Percentiles rank a stretch among this genome's conserved stretches.
Conservation (phyloP, 371 early-diverging fungal genomes). For the Mortierella sp. region DNA sequence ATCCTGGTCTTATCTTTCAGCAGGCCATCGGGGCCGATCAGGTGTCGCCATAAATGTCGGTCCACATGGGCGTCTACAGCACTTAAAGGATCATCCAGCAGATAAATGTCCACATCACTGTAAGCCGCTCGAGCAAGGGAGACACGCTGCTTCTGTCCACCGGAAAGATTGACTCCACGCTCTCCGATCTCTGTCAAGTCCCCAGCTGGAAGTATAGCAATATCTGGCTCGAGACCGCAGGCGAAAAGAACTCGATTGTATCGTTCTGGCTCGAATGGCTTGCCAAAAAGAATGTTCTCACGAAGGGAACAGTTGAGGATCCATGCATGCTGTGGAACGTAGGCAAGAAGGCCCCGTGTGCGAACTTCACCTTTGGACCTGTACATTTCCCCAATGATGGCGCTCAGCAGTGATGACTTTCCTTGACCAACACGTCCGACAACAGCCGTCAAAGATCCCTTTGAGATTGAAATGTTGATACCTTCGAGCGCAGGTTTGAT, state of each 20-base stretch:
- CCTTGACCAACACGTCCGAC: constrained; percentile 70
- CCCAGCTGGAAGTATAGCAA: constrained; percentile 81
- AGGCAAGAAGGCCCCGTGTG: constrained; percentile 65
- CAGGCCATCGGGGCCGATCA: constrained; percentile 73
- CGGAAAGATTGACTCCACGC: constrained; percentile 77
- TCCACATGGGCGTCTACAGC: constrained; percentile 90
- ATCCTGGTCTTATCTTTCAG: constrained; percentile 80
- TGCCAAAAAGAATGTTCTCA: constrained; percentile 87
- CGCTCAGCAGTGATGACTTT: constrained; percentile 70
- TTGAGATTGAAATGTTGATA: constrained; percentile 70
- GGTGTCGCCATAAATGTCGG: constrained; percentile 75
- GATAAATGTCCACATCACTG: constrained; percentile 62
- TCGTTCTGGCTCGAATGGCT: constrained; percentile 64
- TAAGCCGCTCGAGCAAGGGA: constrained; percentile 86
- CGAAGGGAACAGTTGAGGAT: constrained; percentile 82
- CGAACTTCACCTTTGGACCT: constrained; percentile 55
- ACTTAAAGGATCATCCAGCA: constrained; percentile 55
- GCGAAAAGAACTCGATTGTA: constrained; percentile 68
- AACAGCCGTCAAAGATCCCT: constrained; percentile 74
- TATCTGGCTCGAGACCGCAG: constrained; percentile 75
- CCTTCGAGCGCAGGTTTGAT: constrained; percentile 61
- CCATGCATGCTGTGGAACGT: constrained; percentile 87
- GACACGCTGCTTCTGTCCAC: constrained; percentile 82
- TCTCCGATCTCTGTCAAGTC: constrained; percentile 94
- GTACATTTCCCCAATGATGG: constrained; percentile 72